Conservation (phyloP, 2,329 filamentous ascomycete species). For the Podosphaera fusca region DNA sequence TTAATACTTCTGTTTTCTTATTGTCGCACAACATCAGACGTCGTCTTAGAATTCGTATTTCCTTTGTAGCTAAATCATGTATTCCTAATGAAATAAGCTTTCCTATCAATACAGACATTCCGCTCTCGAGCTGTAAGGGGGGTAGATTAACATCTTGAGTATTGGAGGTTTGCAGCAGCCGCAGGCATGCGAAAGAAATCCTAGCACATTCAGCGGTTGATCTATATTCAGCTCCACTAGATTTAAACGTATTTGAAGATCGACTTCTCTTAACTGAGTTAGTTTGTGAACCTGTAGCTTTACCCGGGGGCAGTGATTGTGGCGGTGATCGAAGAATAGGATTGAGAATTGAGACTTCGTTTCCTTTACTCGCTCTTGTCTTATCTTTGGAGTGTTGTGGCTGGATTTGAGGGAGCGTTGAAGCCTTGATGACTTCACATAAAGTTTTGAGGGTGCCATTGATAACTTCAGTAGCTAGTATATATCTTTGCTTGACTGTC, state of each 20-base stretch:
- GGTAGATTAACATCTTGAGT: constrained; percentile 30
- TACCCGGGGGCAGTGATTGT: constrained; percentile 35
- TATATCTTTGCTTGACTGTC: constrained; percentile 34
- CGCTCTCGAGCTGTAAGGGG: constrained; percentile 46
- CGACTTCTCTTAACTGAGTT: constrained; percentile 21
- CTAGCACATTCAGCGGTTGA: constrained; percentile 37
- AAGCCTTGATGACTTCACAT: constrained; percentile 37
- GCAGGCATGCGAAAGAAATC: constrained; percentile 40
- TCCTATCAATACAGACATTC: constrained; percentile 44
- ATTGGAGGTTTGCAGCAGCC: constrained; percentile 28
- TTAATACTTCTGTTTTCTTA: constrained; percentile 7
- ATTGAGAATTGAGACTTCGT: constrained; percentile 27
- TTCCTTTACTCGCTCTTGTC: constrained; percentile 19
- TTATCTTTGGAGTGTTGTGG: constrained; percentile 15
- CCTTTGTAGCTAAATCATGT: constrained; percentile 44
- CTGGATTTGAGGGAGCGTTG: constrained; percentile 5
- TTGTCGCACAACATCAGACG: constrained; percentile 27
- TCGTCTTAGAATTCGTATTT: constrained; percentile 41
- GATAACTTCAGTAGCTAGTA: constrained; percentile 49
- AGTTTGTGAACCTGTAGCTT: constrained; percentile 34
- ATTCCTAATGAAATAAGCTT: constrained; percentile 42
- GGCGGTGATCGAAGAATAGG: constrained; percentile 37
- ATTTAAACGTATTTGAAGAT: constrained; percentile 18
- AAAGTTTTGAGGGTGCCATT: constrained; percentile 48
- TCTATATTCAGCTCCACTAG: constrained; percentile 14